These are phyloP conservation scores for Aspergillus indologenus DNA, from an alignment of 495 filamentous ascomycete genomes.

Conservation along the genomic window DNA sequence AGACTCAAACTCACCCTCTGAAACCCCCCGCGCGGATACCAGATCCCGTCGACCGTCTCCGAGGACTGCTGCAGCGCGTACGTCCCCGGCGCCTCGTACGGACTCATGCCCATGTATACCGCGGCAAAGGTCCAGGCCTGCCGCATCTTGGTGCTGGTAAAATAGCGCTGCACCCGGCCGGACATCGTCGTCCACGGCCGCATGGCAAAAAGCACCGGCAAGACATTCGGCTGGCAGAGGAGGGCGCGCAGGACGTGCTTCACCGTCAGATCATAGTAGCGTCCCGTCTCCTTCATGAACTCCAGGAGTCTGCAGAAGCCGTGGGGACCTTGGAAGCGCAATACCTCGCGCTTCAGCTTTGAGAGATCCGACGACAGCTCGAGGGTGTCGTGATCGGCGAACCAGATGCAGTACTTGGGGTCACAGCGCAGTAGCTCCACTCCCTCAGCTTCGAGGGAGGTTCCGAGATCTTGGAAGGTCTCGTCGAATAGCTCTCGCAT, in stretches of 20 bases:
- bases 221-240: too few species aligned
- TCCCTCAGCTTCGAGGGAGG: conserved; percentile 55
- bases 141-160: too few species aligned
- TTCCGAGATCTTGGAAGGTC: conserved; percentile 60
- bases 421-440: conserved; percentile 63
- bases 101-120: conserved; percentile 77
- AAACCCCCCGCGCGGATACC: conserved; percentile 70
- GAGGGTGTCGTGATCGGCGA: conserved; percentile 56
- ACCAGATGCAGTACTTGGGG: conserved; percentile 67
- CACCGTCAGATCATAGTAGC: conserved; percentile 60
- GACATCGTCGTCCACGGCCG: too few species aligned
- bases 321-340: conserved; percentile 57
- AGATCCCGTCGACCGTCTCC: conserved; percentile 68
- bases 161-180: too few species aligned
- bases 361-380: conserved; percentile 57
- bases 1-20: conserved; percentile 36
- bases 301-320: conserved; percentile 61
- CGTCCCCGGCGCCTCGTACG: conserved; percentile 68
- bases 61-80: conserved; percentile 71
- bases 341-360: conserved; percentile 63
- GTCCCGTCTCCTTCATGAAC: conserved; percentile 61
- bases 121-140: conserved; percentile 69
- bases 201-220: too few species aligned
- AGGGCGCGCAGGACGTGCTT: conserved; percentile 59
- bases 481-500: conserved; percentile 63